Base-by-base conservation (phyloP, 2,329 filamentous ascomycete genomes). In the Ophiostoma sp. region DNA sequence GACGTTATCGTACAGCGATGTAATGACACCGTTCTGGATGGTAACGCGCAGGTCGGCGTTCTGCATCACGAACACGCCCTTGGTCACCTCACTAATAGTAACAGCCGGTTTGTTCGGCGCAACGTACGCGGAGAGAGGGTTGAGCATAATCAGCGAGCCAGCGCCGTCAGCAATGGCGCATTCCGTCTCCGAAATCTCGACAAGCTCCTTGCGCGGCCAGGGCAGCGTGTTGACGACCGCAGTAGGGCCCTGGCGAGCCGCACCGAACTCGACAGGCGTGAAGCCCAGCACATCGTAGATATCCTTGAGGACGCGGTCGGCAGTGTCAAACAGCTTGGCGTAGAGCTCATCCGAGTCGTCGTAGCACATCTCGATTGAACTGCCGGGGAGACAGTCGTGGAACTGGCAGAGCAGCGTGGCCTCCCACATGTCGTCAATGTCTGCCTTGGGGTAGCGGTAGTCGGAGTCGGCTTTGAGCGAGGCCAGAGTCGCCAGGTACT, bases 351-450 rank as follows among this genome's bases (percentile, higher is more conserved):
- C 92, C 2, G 95, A 97, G 80, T 99, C 96, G 80, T 97, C 93
- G 78, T 98, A 98, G 82, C 94, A 97, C 94, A 98, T 98, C 81
- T 97, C 95, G 78, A 99, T 98, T 45, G 90, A 93, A 80, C 94
- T 98, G 72, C 96, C 96, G 0, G 96, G 96, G 70, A 99, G 86
- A 80, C 96, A 98, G 80, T 99, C 96, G 77, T 99, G 96, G 86
- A 99, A 99, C 79, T 99, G 96, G 77, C 95, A 98, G 33, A 98
- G 88, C 31, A 98, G 86, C 2, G 95, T 92, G 72, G 88, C 87
- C 84, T 98, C 95, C 96, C 96, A 99, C 90, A 99, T 97, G 73
- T 92, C 88, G 79, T 99, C 96, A 72, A 99, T 91, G n/a, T 96
- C 90, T 80, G 92, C 89, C 83, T 97, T 98, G 11, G 96, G 96